Conservation (phyloP, 768 basidiomycete genomes). For the Pluteus cervinus region DNA sequence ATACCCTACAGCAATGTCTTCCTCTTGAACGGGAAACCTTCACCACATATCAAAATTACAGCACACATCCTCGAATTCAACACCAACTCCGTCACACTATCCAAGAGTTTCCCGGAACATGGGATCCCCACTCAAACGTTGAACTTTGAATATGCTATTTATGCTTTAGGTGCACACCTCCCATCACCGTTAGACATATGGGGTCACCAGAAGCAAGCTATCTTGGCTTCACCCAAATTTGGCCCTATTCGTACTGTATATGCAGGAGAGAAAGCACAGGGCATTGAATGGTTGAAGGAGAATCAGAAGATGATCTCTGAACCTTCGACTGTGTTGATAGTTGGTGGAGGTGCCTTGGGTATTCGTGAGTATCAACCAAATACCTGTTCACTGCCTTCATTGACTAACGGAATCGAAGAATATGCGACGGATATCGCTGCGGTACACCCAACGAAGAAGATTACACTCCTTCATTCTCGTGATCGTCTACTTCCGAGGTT, state of each 20-base stretch:
- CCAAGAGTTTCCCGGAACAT: constrained; percentile 40
- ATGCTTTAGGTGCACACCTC: constrained; percentile 55
- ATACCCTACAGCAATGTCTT: constrained; percentile 52
- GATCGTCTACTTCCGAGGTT: constrained; percentile 47
- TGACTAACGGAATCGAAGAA: constrained; percentile 28
- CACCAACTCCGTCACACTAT: constrained; percentile 35
- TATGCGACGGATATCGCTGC: constrained; percentile 59
- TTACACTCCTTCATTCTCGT: constrained; percentile 59
- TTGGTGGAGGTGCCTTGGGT: constrained; percentile 71
- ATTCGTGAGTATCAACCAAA: constrained; percentile 42
- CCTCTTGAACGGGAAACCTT: constrained; percentile 13
- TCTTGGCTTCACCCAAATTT: constrained; percentile 1
- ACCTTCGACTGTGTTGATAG: constrained; percentile 49
- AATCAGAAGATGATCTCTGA: constrained; percentile 42
- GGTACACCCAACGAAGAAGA: constrained; percentile 42
- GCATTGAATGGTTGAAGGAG: constrained; percentile 43
- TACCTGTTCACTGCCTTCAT: not conserved
- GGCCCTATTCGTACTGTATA: constrained; percentile 15
- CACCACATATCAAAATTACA: constrained; percentile 32
- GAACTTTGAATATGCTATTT: constrained; percentile 50
- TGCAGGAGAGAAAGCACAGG: constrained; percentile 40
- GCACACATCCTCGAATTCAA: constrained; percentile 37
- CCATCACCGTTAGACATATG: constrained; percentile 52
- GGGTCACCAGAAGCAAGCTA: constrained; percentile 21
- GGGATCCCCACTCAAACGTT: constrained; percentile 30